Percentiles rank a stretch among this genome's conserved stretches.
Evolutionary conservation across 176 grass and related monocot genomes (phyloP).

Genomic region (Carex littledalei): DNA sequence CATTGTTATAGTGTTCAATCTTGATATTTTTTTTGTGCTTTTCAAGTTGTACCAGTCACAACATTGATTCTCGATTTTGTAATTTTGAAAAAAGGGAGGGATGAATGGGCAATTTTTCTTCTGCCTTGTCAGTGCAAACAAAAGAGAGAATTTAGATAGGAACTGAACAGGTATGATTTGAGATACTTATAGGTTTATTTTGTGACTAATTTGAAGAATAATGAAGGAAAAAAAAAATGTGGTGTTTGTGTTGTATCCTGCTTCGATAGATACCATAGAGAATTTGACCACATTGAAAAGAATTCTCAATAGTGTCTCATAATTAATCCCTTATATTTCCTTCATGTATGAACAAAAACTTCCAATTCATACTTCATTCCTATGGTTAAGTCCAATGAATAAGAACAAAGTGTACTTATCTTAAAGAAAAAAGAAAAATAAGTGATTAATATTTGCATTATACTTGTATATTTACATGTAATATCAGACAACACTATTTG

Average conservation of each 20-base stretch:
- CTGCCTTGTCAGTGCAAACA: not conserved
- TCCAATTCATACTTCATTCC: too few relatives aligned
- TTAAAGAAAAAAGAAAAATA: not conserved
- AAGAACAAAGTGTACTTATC: not conserved
- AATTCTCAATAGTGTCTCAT: not conserved
- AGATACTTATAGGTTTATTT: not conserved
- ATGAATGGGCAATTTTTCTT: not conserved
- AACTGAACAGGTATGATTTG: not conserved
- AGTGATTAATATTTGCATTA: not conserved
- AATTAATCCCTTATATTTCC: not conserved
- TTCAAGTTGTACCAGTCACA: not conserved
- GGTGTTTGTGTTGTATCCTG: not conserved
- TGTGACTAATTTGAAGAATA: not conserved
- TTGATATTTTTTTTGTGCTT: not conserved
- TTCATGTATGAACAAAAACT: not conserved
- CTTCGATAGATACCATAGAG: not conserved
- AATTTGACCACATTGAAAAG: not conserved
- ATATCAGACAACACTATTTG: too few relatives aligned
- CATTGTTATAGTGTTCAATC: not conserved
- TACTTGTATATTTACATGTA: not conserved
- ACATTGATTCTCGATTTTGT: not conserved
- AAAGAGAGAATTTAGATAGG: not conserved
- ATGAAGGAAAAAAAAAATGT: not conserved
- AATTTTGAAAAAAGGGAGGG: too few relatives aligned
- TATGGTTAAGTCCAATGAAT: too few relatives aligned